A percentile compares a stretch with the other conserved stretches of the same genome.
These are phyloP conservation scores for Myrica gale DNA, from an alignment of 306 rosid genomes.

Conservation along the genomic window DNA sequence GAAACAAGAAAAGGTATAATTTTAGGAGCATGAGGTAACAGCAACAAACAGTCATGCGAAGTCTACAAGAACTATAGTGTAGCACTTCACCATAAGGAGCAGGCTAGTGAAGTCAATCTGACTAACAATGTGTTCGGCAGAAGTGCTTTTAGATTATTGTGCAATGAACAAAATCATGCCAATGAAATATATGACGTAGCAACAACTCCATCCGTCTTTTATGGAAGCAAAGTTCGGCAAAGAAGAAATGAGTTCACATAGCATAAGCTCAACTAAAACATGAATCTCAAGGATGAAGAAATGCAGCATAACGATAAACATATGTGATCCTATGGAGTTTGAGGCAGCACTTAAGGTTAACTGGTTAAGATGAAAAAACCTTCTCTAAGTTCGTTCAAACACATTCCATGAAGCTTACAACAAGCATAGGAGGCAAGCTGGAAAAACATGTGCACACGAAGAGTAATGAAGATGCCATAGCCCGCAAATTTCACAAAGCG, in stretches of 20 bases:
- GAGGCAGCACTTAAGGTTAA: slow-evolving; percentile 3
- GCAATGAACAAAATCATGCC: neutral
- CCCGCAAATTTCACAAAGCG: neutral
- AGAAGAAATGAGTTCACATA: neutral
- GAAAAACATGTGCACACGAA: neutral
- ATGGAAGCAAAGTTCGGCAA: slow-evolving; percentile 1
- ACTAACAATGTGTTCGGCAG: neutral
- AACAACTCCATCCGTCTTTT: too few relatives aligned
- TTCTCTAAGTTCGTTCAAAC: neutral
- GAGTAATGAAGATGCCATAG: neutral
- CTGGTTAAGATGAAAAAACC: neutral
- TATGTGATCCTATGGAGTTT: neutral
- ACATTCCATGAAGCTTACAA: neutral
- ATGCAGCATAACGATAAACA: neutral
- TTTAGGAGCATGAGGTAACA: neutral
- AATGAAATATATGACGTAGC: neutral
- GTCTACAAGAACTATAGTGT: neutral
- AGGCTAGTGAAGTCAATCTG: neutral
- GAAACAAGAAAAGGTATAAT: too few relatives aligned
- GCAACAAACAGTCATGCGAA: neutral
- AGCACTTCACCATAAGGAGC: neutral
- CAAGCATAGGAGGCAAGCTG: neutral
- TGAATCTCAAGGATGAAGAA: neutral
- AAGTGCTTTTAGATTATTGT: neutral
- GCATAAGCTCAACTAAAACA: neutral